Evolutionary conservation across 2,329 filamentous ascomycete species (phyloP).

Genomic region (Claviceps cyperi): DNA sequence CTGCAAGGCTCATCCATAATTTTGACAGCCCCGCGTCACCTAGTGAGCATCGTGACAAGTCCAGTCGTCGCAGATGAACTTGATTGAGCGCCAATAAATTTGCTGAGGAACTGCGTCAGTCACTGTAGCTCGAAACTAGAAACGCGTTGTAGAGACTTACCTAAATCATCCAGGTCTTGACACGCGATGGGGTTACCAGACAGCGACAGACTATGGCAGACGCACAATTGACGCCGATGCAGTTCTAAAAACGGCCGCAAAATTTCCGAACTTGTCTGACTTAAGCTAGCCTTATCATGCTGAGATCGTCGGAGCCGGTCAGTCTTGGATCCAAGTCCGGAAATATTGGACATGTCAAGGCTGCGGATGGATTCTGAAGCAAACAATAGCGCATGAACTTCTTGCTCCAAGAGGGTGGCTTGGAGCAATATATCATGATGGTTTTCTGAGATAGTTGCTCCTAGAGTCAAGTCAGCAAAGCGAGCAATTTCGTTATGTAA

Average conservation of each 20-base stretch:
- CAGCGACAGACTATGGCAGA: constrained; percentile 36
- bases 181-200: constrained; percentile 33
- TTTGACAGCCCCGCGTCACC: constrained; percentile 32
- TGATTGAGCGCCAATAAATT: constrained; percentile 20
- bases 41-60: constrained; percentile 36
- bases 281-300: constrained; percentile 10
- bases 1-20: constrained; percentile 32
- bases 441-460: constrained; percentile 31
- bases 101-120: constrained; percentile 9
- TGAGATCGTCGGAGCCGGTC: constrained; percentile 12
- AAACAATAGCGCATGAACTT: constrained; percentile 41
- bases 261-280: constrained; percentile 24
- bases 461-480: constrained; percentile 12
- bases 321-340: constrained; percentile 15
- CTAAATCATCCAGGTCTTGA: constrained; percentile 33
- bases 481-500: not conserved
- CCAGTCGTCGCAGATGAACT: constrained; percentile 30
- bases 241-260: constrained; percentile 35
- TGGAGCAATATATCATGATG: constrained; percentile 33
- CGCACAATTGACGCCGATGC: constrained; percentile 29
- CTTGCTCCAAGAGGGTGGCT: constrained; percentile 38
- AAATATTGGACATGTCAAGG: constrained; percentile 35
- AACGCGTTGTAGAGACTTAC: constrained; percentile 16
- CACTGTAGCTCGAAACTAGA: not conserved
- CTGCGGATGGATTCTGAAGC: constrained; percentile 40